A percentile compares a stretch with the other conserved stretches of the same genome.
Evolutionary conservation across 2,329 filamentous ascomycete species (phyloP).

Genomic region (Aspergillus pseudonomiae): DNA sequence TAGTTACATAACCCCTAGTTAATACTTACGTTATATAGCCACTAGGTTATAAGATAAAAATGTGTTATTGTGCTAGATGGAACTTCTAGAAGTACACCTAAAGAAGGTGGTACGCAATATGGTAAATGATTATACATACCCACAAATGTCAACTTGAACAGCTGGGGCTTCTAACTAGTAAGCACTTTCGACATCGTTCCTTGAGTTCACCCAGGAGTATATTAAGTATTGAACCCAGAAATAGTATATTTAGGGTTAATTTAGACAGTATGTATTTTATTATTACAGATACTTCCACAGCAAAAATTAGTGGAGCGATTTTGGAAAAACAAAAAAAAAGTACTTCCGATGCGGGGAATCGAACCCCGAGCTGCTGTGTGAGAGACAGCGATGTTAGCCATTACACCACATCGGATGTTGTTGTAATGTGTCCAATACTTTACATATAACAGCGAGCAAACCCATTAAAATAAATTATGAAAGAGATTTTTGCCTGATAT

Average conservation of each 20-base stretch:
- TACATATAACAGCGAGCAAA: not conserved
- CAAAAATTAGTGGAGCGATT: not conserved
- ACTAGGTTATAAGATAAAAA: too few species aligned
- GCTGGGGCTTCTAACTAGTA: too few species aligned
- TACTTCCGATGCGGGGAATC: slow-evolving; percentile 4
- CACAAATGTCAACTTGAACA: too few species aligned
- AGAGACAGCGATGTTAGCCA: slow-evolving; percentile 7
- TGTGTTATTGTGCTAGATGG: too few species aligned
- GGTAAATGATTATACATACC: too few species aligned
- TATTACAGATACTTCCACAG: not conserved
- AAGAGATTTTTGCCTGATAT: not conserved
- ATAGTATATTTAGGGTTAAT: not conserved
- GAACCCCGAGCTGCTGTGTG: slow-evolving; percentile 8
- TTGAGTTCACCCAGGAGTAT: too few species aligned
- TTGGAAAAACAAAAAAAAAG: not conserved
- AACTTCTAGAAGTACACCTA: too few species aligned
- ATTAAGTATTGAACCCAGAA: too few species aligned
- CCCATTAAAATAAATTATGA: not conserved
- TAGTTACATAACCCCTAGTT: too few species aligned
- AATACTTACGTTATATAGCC: too few species aligned
- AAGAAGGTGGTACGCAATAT: too few species aligned
- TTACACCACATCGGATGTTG: slow-evolving; percentile 2
- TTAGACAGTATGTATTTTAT: not conserved
- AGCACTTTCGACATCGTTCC: too few species aligned
- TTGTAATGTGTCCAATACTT: rapidly evolving